A percentile compares a stretch with the other conserved stretches of the same genome.
Evolutionary conservation across 2,329 filamentous ascomycete species (phyloP).

Genomic region (Monilinia laxa): DNA sequence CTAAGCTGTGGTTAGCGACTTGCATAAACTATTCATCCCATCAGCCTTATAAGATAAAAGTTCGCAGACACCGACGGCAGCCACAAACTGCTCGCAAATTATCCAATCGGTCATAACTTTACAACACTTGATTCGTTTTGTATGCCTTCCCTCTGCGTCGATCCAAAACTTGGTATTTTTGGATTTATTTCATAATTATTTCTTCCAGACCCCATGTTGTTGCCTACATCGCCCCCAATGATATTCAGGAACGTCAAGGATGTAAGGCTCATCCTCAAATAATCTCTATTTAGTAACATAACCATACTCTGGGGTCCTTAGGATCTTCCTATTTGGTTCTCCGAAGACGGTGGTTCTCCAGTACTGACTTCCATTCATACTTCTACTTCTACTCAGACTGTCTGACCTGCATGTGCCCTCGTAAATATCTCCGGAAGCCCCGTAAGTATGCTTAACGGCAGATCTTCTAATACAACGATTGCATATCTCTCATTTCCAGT

Average conservation of each 20-base stretch:
- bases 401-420: constrained; percentile 23
- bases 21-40: constrained; percentile 3
- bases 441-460: background rate
- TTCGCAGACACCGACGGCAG: background rate
- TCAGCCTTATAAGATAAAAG: constrained; percentile 12
- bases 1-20: background rate
- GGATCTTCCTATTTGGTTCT: constrained; percentile 18
- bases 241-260: constrained; percentile 13
- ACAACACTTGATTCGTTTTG: too few species aligned
- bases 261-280: background rate
- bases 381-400: constrained; percentile 12
- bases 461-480: constrained; percentile 17
- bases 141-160: background rate
- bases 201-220: background rate
- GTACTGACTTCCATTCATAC: background rate
- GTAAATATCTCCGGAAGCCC: constrained; percentile 14
- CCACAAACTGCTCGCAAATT: constrained; percentile 15
- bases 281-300: constrained; percentile 2
- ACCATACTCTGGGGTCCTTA: constrained; percentile 20
- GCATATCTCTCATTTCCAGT: constrained; percentile 24
- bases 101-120: constrained; percentile 3
- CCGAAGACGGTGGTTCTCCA: constrained; percentile 6
- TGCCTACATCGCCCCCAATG: constrained; percentile 17
- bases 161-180: background rate
- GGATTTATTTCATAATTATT: background rate